Base-by-base conservation (phyloP, 305 asterid genomes). In the Fraxinus albicans region DNA sequence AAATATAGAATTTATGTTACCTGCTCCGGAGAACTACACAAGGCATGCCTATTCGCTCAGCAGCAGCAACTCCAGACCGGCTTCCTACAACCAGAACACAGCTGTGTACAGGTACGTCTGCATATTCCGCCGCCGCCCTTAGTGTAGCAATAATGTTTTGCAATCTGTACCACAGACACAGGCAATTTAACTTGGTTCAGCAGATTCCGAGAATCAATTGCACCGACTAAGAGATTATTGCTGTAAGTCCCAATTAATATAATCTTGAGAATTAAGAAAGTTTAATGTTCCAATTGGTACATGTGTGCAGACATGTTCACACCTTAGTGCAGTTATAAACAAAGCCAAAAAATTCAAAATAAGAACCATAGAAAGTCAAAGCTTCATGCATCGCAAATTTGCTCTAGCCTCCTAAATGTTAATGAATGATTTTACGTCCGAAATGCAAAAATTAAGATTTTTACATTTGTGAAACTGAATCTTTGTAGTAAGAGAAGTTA, bases 11-110 rank as follows among this genome's bases (percentile, higher is more conserved):
- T 15, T 40, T 70, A 38, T 12, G 72, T 85, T 92, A 96, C 99
- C 99, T 94, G 97, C 97, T 91, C 55, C 98, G 91, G 25, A 96
- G 93, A 86, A 92, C 97, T 81, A 96, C 90, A 80, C 92, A 91
- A 82, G 94, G 95, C 97, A 94, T 93, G 88, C 95, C 89, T 60
- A 94, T 91, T 70, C 94, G 91, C 91, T 91, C 95, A 4, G 99
- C 98, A 42, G 93, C 98, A 82, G 91, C 88, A 77, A 89, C 94
- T 86, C 98, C 98, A 44, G 90, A 75, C 85, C 87, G 97, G 91
- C 97, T 91, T 90, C 98, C 99, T 34, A 98, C 91, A 83, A 96
- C 88, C 78, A 94, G 91, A 82, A 96, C 89, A 78, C 99, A 96
- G 36, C 87, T 87, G 83, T 77, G 0, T 76, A 88, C 79, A 2